These are phyloP conservation scores for Antitrichia curtipendula DNA, from an alignment of 225 moss, liverwort and hornwort genomes.

Conservation along the genomic window DNA sequence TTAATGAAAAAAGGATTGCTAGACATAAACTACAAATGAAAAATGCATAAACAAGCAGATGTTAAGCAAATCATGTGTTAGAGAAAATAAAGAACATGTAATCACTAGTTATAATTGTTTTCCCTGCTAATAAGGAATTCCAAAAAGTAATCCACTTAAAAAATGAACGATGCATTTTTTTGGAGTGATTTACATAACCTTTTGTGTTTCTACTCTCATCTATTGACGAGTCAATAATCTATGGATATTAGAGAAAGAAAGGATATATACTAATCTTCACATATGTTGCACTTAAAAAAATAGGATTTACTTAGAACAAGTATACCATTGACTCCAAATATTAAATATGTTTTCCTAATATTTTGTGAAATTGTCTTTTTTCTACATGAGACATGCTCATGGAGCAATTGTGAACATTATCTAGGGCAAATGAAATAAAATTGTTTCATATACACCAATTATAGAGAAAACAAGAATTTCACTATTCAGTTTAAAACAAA, in stretches of 20 bases:
- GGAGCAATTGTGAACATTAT: no score
- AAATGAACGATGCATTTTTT: rapidly evolving
- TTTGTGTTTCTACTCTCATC: not conserved
- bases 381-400: no score
- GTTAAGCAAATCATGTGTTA: no score
- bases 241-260: no score
- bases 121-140: no score
- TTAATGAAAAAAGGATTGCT: no score
- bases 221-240: not conserved
- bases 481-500: not conserved
- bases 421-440: no score
- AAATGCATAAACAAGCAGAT: no score
- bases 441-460: not conserved
- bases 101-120: rapidly evolving
- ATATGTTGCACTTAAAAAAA: not conserved
- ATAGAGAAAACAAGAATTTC: not conserved
- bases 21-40: rapidly evolving
- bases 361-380: no score
- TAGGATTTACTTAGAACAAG: no score
- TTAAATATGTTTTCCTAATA: not conserved
- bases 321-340: not conserved
- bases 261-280: not conserved
- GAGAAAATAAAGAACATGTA: no score
- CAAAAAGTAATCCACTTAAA: rapidly evolving
- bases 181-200: rapidly evolving